These are phyloP conservation scores for Leucocoprinus birnbaumii DNA, from an alignment of 768 basidiomycete genomes.

Conservation along the genomic window DNA sequence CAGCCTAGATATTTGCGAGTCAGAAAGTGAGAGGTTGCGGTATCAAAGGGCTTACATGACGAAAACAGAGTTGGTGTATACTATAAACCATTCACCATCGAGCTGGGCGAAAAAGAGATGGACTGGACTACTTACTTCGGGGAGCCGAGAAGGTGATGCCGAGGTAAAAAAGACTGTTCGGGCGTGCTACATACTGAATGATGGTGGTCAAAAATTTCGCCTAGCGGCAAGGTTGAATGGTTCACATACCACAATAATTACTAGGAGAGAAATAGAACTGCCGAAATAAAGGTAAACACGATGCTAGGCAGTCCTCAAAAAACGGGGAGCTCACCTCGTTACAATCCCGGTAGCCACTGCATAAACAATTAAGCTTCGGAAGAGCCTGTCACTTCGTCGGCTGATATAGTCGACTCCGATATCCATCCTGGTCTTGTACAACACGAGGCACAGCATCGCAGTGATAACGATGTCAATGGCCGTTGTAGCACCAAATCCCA, in stretches of 20 bases:
- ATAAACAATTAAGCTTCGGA: slow-evolving; percentile 27
- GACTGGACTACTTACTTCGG: slow-evolving; percentile 23
- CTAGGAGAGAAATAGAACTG: slow-evolving; percentile 27
- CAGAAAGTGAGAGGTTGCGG: not conserved
- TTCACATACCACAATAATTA: slow-evolving; percentile 25
- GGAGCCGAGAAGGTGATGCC: slow-evolving; percentile 28
- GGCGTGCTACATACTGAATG: slow-evolving; percentile 26
- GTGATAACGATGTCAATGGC: slow-evolving; percentile 30
- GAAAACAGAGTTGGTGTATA: slow-evolving; percentile 19
- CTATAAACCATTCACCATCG: not conserved
- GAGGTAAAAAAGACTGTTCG: slow-evolving; percentile 27
- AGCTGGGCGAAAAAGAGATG: not conserved
- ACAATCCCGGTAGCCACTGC: slow-evolving; percentile 28
- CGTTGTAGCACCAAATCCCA: slow-evolving; percentile 29
- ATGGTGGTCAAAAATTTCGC: not conserved
- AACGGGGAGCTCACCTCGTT: slow-evolving; percentile 21
- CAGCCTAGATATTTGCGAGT: not conserved
- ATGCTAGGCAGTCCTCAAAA: not conserved
- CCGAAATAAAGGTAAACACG: not conserved
- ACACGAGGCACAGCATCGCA: slow-evolving; percentile 28
- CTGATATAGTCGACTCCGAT: not conserved
- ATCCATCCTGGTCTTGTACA: slow-evolving; percentile 22
- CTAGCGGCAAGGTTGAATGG: no score
- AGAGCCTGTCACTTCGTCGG: slow-evolving; percentile 20
- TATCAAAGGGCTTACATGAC: slow-evolving; percentile 13